Base-by-base conservation (phyloP, 192 early-diverging fungal genomes). In the Linnemannia schmuckeri region DNA sequence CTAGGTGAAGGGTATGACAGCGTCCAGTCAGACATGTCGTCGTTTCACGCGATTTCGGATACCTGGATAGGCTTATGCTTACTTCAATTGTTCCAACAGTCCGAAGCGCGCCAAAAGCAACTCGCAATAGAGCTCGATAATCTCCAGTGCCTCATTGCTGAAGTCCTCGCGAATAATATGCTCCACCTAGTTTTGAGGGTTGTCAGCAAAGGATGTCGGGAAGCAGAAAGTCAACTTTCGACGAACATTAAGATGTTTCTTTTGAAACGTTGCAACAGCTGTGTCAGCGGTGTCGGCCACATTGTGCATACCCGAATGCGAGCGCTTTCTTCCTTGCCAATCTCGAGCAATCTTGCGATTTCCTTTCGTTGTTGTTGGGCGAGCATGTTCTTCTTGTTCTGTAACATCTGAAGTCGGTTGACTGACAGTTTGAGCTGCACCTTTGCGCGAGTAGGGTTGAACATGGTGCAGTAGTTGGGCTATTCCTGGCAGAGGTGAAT, bases 81-180 rank as follows among this genome's bases (percentile, higher is more conserved):
- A 93, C 93, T 93, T 95, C 83, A 95, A 90, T 82, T 94, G 93
- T 81, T 98, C 97, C 27, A 99, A 69, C 49, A 99, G 86, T 1
- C 96, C 97, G 79, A 96, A 96, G 18, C 98, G 93, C 9, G 98
- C 96, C 46, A 94, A 77, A 24, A 99, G 87, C 35, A 97, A 87
- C 79, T 99, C 97, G 77, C 96, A 97, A 79, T 96, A 97, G 33
- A 98, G 93, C 83, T 98, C 97, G 49, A 99, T 88, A 47, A 98
- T 96, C 85, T 99, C 98, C 90, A 99, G 87, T 3, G 97, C 98
- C 85, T 99, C 98, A n/a, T 95, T 91, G 74, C 92, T 91, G 71
- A 96, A 95, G 90, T 99, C 98, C 76, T 99, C 97, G 24, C 98
- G 94, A 74, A 99, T 99, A 70, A 99, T 97, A 82, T 95, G 92